Percentiles rank a stretch among this genome's conserved stretches.
Evolutionary conservation across 2,329 filamentous ascomycete genomes (phyloP).

Genomic region (Fusarium nurragi): DNA sequence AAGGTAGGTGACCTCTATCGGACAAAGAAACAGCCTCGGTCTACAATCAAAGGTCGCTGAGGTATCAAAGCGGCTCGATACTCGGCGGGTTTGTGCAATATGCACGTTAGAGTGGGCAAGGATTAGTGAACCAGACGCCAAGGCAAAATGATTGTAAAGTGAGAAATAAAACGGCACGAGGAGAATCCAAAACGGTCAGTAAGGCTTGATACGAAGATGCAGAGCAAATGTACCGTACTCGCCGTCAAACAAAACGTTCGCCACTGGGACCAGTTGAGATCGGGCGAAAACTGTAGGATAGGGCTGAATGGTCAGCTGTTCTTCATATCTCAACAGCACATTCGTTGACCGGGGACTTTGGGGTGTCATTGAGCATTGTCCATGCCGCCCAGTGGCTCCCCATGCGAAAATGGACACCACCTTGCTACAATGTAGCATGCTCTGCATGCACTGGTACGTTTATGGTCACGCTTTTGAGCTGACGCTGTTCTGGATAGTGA

Average conservation of each 20-base stretch:
- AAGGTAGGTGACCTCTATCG: constrained; percentile 10
- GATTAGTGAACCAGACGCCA: not conserved
- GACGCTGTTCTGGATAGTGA: constrained; percentile 3
- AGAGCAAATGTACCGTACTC: constrained; percentile 8
- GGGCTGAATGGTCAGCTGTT: constrained; percentile 42
- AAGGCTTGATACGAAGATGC: constrained; percentile 15
- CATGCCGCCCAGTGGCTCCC: constrained; percentile 7
- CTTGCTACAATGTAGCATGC: constrained; percentile 24
- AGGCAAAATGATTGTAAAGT: constrained; percentile 2
- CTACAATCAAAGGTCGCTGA: constrained; percentile 11
- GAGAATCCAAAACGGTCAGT: constrained; percentile 15
- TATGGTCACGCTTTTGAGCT: constrained; percentile 18
- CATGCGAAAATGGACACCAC: constrained; percentile 22
- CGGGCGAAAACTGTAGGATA: constrained; percentile 24
- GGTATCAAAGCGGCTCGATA: constrained; percentile 12
- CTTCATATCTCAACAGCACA: constrained; percentile 13
- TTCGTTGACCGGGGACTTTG: not conserved
- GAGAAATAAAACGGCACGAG: constrained; percentile 4
- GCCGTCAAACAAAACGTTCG: constrained; percentile 11
- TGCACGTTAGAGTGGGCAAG: constrained; percentile 9
- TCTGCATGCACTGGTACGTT: constrained; percentile 23
- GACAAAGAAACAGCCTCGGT: constrained; percentile 20
- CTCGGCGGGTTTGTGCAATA: constrained; percentile 11
- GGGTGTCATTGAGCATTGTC: constrained; percentile 4
- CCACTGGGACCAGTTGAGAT: constrained; percentile 18